Evolutionary conservation across 1,284 basidiomycete species (phyloP).

Genomic region (Naganishia sp.): DNA sequence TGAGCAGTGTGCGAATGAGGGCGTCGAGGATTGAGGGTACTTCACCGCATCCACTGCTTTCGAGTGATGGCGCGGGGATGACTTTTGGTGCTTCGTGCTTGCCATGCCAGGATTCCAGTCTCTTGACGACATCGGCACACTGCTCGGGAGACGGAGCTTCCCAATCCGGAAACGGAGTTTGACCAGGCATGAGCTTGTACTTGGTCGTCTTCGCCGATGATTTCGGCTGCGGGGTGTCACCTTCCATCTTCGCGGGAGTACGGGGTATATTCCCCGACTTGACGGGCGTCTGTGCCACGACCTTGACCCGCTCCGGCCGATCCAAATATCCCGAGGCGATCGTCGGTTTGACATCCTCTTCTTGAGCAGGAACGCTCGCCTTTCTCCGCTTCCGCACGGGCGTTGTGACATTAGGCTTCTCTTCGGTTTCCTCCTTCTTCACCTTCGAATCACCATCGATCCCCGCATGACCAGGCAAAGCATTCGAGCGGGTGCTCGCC

Average conservation of each 20-base stretch:
- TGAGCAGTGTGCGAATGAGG: slow-evolving; percentile 69
- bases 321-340: slow-evolving; percentile 13
- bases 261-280: not conserved
- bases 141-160: slow-evolving; percentile 27
- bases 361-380: not conserved
- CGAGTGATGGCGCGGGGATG: slow-evolving; percentile 15
- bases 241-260: slow-evolving; percentile 6
- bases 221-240: not conserved
- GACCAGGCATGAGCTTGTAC: slow-evolving; percentile 29
- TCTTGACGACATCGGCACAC: slow-evolving; percentile 63
- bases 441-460: not conserved
- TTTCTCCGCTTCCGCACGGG: slow-evolving; percentile 3
- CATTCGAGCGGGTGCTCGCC: not conserved
- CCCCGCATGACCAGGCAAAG: not conserved
- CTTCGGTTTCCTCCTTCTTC: not conserved
- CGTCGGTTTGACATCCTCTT: slow-evolving; percentile 4
- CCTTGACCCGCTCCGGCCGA: not conserved
- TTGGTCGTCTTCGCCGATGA: slow-evolving; percentile 10
- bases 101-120: slow-evolving; percentile 59
- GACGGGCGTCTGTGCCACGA: not conserved
- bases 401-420: not conserved
- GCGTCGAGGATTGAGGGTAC: slow-evolving; percentile 69
- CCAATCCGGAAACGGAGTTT: slow-evolving; percentile 32
- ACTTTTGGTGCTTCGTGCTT: slow-evolving; percentile 18
- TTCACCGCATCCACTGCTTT: slow-evolving; percentile 58